Evolutionary conservation across 202 grass and related monocot genomes (phyloP), one percentile per base, ranked within the genome.

Genomic region (Setaria viridis): DNA sequence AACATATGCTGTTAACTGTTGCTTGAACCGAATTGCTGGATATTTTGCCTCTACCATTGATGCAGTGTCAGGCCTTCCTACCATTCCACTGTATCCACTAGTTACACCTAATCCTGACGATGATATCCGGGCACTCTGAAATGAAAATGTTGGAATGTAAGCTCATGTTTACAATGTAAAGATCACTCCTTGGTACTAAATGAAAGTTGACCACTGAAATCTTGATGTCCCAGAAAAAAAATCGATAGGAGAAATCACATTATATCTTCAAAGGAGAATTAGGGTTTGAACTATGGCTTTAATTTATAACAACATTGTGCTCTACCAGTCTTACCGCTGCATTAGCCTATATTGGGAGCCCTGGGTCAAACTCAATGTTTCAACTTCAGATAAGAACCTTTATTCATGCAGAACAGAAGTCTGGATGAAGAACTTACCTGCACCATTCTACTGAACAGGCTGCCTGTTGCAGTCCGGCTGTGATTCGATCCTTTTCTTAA

Each of bases 21-120:
- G 96, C 73, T 98, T 98, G 82, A 98, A 98, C 87, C 94, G 79
- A 54, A 98, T 71, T n/a, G 93, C 91, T 76, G 96, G 93, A 76
- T 98, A 98, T 69, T 98, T 98, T 43, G 93, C 93, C 75, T 95
- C 96, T 80, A 98, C 82, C 81, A 78, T 95, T 39, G 89, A 85
- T 77, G 77, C 48, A 29, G 81, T 83, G 48, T 95, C 91, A 70
- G 77, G 17, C 74, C 88, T 95, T 74, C 89, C 88, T 62, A 89
- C 72, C 87, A 98, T 90, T 92, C 95, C 95, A 84, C 95, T 91
- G 79, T 98, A 98, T 39, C 95, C 95, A 25, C 88, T 91, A 70
- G 91, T 90, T 74, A 91, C 85, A 16, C 88, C 84, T 82, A 90
- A 88, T 83, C 83, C 83, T 17, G 92, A 84, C 17, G 95, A 94